A percentile compares a stretch with the other conserved stretches of the same genome.
Evolutionary conservation across 352 stramenopile genomes (phyloP).

Genomic region (Globisporangium mamillatum): DNA sequence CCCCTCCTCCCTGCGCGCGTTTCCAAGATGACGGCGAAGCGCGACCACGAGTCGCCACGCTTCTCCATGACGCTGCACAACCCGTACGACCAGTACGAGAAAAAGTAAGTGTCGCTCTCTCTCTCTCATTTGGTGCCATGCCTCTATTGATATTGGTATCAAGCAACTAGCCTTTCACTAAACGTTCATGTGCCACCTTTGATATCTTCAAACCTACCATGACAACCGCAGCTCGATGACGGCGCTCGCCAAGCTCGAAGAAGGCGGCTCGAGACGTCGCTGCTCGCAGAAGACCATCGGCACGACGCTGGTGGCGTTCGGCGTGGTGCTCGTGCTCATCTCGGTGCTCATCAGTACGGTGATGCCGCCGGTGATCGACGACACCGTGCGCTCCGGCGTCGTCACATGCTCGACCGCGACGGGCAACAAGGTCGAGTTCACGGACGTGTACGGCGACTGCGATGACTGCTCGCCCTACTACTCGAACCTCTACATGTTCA

Average conservation of each 20-base stretch:
- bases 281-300: slow-evolving; percentile 42
- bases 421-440: slow-evolving; percentile 39
- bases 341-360: slow-evolving; percentile 53
- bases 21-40: background rate
- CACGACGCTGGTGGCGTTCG: slow-evolving; percentile 29
- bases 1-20: no score
- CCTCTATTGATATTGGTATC: background rate
- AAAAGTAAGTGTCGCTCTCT: slow-evolving; percentile 6
- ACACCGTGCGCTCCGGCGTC: slow-evolving; percentile 35
- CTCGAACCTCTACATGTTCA: slow-evolving; percentile 61
- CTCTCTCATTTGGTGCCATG: background rate
- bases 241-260: slow-evolving; percentile 20
- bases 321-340: slow-evolving; percentile 31
- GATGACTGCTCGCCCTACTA: slow-evolving; percentile 78
- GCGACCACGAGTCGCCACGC: slow-evolving; percentile 13
- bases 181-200: background rate
- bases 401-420: slow-evolving; percentile 39
- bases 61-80: slow-evolving; percentile 19
- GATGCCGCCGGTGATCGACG: slow-evolving; percentile 50
- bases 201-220: background rate
- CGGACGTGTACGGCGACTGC: slow-evolving; percentile 68
- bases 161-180: background rate
- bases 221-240: slow-evolving; percentile 8
- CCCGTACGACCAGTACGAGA: slow-evolving; percentile 17
- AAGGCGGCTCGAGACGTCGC: slow-evolving; percentile 17